Conservation (phyloP, 2,329 filamentous ascomycete genomes). For the Epichloe scottii region DNA sequence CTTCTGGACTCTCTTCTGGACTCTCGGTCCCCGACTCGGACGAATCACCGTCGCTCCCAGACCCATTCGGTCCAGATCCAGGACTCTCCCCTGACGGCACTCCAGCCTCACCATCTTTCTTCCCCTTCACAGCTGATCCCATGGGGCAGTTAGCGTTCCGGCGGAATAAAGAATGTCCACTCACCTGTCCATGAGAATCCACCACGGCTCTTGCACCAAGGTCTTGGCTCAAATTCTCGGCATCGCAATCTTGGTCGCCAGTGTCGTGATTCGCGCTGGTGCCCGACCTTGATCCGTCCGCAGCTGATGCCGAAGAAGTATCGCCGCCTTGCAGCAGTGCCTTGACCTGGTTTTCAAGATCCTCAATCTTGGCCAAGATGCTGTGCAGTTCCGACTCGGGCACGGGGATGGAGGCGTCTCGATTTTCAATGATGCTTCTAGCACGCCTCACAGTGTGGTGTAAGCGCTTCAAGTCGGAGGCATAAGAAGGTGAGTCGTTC, state of each 20-base stretch:
- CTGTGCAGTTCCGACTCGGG: conserved; percentile 12
- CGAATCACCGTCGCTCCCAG: neutral
- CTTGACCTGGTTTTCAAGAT: conserved; percentile 16
- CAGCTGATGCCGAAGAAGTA: neutral
- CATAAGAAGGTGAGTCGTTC: conserved; percentile 5
- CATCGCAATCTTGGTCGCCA: conserved; percentile 6
- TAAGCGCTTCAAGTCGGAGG: conserved; percentile 7
- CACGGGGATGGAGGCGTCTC: conserved; percentile 14
- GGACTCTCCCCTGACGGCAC: neutral
- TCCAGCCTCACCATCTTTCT: neutral
- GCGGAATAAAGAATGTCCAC: conserved; percentile 12
- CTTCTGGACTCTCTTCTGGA: too few relatives aligned
- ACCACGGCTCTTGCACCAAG: conserved; percentile 8
- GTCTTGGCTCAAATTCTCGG: conserved; percentile 8
- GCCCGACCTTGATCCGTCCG: neutral
- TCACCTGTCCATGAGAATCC: conserved; percentile 11
- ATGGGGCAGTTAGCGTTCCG: conserved; percentile 16
- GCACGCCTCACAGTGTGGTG: conserved; percentile 9
- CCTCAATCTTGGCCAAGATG: conserved; percentile 17
- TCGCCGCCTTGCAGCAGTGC: conserved; percentile 10
- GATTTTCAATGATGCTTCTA: conserved; percentile 15
- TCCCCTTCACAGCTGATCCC: conserved; percentile 8
- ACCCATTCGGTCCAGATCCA: neutral
- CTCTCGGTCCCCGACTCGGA: neutral
- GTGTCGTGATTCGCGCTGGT: neutral